These are phyloP conservation scores for Pharus latifolius DNA, from an alignment of 176 grass and related monocot genomes.

Conservation along the genomic window DNA sequence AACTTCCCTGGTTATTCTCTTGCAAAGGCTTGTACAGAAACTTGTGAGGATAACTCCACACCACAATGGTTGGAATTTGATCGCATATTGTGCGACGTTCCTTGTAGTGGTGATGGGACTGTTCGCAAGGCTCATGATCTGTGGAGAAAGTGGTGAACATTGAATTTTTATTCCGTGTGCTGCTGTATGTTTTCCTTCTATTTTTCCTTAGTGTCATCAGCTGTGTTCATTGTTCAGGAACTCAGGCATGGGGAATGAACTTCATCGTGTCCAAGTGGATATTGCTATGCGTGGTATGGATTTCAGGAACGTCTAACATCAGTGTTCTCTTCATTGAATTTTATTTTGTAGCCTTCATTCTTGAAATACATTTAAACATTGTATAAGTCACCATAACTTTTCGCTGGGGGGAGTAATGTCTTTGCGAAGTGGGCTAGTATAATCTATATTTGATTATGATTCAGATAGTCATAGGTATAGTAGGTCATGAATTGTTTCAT, in stretches of 20 bases:
- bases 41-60: conserved; percentile 1
- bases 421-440: neutral
- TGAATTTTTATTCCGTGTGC: neutral
- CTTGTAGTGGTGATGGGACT: conserved; percentile 95
- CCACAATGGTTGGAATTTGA: conserved; percentile 46
- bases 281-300: conserved; percentile 83
- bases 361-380: too few relatives aligned
- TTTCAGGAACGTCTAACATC: neutral
- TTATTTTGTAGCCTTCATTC: neutral
- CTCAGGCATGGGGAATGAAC: conserved; percentile 54
- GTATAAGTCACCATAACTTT: too few relatives aligned
- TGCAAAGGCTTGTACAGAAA: conserved; percentile 10
- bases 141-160: conserved; percentile 82
- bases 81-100: conserved; percentile 87
- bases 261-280: conserved; percentile 85
- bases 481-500: neutral
- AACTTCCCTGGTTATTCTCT: conserved; percentile 57
- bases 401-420: neutral
- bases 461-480: neutral
- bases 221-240: conserved; percentile 45
- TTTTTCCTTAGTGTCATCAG: conserved; percentile 1
- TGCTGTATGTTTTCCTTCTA: conserved; percentile 7
- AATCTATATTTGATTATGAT: neutral
- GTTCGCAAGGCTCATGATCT: conserved; percentile 72
- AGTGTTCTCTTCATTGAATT: neutral